Percentiles rank a stretch among this genome's conserved stretches.
phyloP scores from a whole-genome alignment of 2,329 filamentous ascomycete species.

The Arthrinium puccinioides region DNA sequence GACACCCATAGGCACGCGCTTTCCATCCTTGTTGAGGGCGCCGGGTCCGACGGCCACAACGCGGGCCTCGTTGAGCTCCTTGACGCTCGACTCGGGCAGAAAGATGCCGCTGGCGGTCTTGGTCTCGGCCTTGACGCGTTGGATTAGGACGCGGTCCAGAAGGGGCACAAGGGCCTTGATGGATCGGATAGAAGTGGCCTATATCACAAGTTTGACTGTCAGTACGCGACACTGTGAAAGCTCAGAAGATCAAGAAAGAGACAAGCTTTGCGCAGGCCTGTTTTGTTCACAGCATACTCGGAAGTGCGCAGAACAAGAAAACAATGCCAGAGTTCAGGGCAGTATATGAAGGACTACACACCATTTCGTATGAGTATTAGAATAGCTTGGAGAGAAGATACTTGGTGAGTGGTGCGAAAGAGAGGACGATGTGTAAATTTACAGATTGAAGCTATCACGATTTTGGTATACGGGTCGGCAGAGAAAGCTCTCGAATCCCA shows the following conservation, averaged over 20 bases:
- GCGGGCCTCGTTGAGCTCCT: constrained; percentile 97
- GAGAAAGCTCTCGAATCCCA: constrained; percentile 6
- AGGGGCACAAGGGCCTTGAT: constrained; percentile 93
- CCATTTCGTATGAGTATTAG: too few relatives aligned
- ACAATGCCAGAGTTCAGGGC: too few relatives aligned
- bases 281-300: too few relatives aligned
- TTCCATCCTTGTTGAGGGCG: constrained; percentile 77
- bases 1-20: constrained; percentile 80
- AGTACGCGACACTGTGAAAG: too few relatives aligned
- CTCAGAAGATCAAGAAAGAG: too few relatives aligned
- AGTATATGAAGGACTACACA: too few relatives aligned
- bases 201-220: too few relatives aligned
- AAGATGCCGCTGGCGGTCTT: constrained; percentile 97
- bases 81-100: constrained; percentile 91
- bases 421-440: background rate
- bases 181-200: constrained; percentile 77
- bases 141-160: constrained; percentile 95
- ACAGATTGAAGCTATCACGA: constrained; percentile 7
- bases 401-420: background rate
- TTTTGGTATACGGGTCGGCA: background rate
- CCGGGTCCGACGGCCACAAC: constrained; percentile 94
- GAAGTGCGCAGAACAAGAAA: too few relatives aligned
- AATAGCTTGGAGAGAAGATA: too few relatives aligned
- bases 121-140: constrained; percentile 93
- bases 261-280: too few relatives aligned